A percentile compares a stretch with the other conserved stretches of the same genome.
Evolutionary conservation across 2,329 filamentous ascomycete species (phyloP).

Genomic region (Nemania sp.): DNA sequence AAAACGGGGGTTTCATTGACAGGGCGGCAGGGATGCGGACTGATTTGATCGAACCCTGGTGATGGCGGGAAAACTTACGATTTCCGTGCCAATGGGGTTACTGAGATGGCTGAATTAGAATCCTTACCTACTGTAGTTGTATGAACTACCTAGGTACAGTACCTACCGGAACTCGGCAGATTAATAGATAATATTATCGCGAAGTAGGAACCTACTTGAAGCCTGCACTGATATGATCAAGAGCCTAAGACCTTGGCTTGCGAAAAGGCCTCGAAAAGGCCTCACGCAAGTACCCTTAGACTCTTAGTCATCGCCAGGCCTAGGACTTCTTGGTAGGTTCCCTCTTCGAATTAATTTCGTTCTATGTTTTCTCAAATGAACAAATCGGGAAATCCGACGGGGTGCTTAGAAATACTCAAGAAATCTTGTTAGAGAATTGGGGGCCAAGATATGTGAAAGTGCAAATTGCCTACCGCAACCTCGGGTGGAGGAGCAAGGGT

Average conservation of each 20-base stretch:
- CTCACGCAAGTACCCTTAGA: too few relatives aligned
- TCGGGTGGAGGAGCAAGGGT: too few relatives aligned
- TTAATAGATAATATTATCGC: conserved; percentile 9
- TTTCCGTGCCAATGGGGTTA: conserved; percentile 11
- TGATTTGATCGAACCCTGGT: neutral
- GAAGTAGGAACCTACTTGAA: neutral
- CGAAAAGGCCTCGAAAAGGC: too few relatives aligned
- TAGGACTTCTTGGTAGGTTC: too few relatives aligned
- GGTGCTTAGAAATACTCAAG: neutral
- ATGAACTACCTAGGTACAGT: neutral
- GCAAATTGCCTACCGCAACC: neutral
- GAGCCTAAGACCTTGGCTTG: neutral
- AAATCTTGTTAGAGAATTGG: conserved; percentile 6
- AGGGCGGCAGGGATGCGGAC: neutral
- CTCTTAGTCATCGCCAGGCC: too few relatives aligned
- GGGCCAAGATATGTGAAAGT: conserved; percentile 1
- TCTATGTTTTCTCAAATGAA: too few relatives aligned
- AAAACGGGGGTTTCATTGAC: neutral
- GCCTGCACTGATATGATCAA: neutral
- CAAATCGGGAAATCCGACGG: neutral
- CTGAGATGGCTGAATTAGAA: neutral
- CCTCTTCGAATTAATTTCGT: too few relatives aligned
- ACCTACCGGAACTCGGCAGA: too few relatives aligned
- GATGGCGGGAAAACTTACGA: conserved; percentile 14
- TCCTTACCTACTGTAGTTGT: neutral